Evolutionary conservation across 179 eudicot genomes (phyloP).

Genomic region (Carnegiea gigantea): DNA sequence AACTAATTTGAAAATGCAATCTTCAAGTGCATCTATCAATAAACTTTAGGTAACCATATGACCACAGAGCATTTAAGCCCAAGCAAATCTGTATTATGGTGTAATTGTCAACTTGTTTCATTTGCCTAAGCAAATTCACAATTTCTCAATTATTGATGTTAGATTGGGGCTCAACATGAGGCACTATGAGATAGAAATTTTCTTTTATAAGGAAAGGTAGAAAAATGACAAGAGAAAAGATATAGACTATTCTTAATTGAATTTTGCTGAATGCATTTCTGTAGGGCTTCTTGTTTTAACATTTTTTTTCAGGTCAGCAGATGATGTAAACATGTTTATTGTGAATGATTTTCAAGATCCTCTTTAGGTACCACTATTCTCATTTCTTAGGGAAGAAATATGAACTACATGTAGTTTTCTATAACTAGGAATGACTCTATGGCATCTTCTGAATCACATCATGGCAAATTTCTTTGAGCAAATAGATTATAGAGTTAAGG

Average conservation of each 20-base stretch:
- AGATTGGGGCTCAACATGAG: not conserved
- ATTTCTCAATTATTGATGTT: too few relatives aligned
- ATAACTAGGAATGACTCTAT: not conserved
- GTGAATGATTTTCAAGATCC: slow-evolving; percentile 92
- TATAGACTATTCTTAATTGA: not conserved
- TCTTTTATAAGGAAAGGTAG: not conserved
- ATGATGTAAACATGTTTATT: slow-evolving; percentile 84
- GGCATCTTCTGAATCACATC: not conserved
- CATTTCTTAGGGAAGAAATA: not conserved
- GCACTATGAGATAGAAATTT: not conserved
- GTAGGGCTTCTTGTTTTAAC: slow-evolving; percentile 2
- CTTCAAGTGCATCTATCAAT: too few relatives aligned
- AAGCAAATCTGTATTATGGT: too few relatives aligned
- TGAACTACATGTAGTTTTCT: not conserved
- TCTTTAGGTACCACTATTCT: slow-evolving; percentile 60
- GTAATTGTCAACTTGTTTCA: too few relatives aligned
- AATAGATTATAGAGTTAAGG: not conserved
- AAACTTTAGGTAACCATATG: too few relatives aligned
- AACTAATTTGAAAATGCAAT: too few relatives aligned
- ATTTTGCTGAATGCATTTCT: not conserved
- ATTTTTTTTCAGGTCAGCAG: slow-evolving; percentile 69
- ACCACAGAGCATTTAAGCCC: too few relatives aligned
- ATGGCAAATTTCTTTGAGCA: not conserved
- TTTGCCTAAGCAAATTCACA: too few relatives aligned
- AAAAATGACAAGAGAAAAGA: too few relatives aligned